Evolutionary conservation across 2,329 filamentous ascomycete genomes (phyloP).

Genomic region (Paecilomyces dactylethromorphus): DNA sequence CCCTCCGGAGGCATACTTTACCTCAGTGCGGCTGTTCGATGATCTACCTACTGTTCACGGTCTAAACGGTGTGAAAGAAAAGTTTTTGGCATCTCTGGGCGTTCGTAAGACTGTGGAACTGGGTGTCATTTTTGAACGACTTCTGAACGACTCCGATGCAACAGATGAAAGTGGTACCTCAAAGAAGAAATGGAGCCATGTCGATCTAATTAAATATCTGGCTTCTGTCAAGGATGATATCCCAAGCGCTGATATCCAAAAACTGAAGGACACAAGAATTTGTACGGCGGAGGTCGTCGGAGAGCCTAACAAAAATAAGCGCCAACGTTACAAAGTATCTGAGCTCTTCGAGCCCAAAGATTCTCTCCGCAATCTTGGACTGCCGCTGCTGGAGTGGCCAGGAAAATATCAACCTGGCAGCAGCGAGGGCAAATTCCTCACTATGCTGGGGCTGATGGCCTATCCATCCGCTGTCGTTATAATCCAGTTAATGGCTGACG

Average conservation of each 20-base stretch:
- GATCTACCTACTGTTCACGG: constrained; percentile 77
- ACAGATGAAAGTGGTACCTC: constrained; percentile 42
- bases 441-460: constrained; percentile 63
- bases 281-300: constrained; percentile 65
- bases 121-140: constrained; percentile 82
- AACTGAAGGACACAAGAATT: constrained; percentile 69
- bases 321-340: constrained; percentile 60
- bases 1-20: constrained; percentile 83
- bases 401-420: constrained; percentile 60
- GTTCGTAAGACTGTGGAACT: constrained; percentile 94
- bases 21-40: constrained; percentile 88
- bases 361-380: constrained; percentile 58
- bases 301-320: constrained; percentile 49
- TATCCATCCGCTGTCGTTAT: constrained; percentile 68
- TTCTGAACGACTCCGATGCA: constrained; percentile 56
- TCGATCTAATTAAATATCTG: constrained; percentile 91
- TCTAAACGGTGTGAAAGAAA: constrained; percentile 79
- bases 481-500: constrained; percentile 67
- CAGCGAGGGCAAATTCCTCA: constrained; percentile 68
- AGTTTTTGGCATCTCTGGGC: constrained; percentile 73
- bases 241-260: constrained; percentile 70
- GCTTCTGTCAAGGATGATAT: constrained; percentile 87
- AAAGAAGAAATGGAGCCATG: constrained; percentile 71
- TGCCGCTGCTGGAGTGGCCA: constrained; percentile 80
- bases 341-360: constrained; percentile 78